These are phyloP conservation scores for Yamadazyma sp. DNA, from an alignment of 1,139 yeast species.

Conservation along the genomic window DNA sequence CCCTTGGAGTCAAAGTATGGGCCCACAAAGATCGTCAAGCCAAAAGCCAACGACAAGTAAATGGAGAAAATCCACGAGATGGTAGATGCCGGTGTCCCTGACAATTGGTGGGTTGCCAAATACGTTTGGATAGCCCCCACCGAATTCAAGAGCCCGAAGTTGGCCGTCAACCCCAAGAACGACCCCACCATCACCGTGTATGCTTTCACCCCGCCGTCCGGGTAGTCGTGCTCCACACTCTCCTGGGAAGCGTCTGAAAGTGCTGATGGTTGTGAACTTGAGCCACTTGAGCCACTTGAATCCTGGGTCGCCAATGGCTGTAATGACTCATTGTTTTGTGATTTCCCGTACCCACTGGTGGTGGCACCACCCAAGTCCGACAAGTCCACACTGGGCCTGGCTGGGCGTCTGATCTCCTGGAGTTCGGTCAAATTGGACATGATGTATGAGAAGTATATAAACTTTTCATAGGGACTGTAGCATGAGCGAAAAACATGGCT, in stretches of 20 bases:
- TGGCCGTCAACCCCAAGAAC: constrained; percentile 55
- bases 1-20: constrained; percentile 52
- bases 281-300: background rate
- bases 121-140: constrained; percentile 69
- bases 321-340: background rate
- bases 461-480: no score
- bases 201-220: constrained; percentile 65
- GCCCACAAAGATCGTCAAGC: constrained; percentile 52
- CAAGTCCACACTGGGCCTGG: background rate
- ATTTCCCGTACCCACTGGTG: background rate
- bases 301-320: background rate
- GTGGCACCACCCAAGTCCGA: background rate
- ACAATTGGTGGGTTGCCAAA: constrained; percentile 53
- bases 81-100: constrained; percentile 40
- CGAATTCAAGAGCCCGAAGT: constrained; percentile 61
- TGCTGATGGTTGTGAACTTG: no score
- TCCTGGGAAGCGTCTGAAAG: no score
- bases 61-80: constrained; percentile 70
- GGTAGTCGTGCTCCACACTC: constrained; percentile 29
- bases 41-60: constrained; percentile 56
- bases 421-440: no score
- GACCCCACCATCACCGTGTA: constrained; percentile 65
- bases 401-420: no score
- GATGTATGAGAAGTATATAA: no score
- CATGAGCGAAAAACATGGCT: no score